Evolutionary conservation across 169 alveolate species (phyloP), one percentile per base, ranked within the genome.

Genomic region (Pseudocohnilembus persalinus): DNA sequence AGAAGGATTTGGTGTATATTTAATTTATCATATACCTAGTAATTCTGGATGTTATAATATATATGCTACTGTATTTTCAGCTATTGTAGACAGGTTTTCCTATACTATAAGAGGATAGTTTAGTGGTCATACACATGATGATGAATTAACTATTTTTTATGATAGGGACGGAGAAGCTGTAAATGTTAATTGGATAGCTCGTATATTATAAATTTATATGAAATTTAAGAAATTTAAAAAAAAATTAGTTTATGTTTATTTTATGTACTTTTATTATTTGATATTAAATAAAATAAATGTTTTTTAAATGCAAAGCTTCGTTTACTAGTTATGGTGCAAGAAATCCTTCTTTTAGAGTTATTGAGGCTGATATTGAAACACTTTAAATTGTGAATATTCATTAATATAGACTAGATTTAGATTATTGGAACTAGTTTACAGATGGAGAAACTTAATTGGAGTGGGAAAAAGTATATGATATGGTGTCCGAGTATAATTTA

Each of bases 61-160:
- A 75, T 74, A 29, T 92, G 92, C 92, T 30, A 73, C 49, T 64
- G 80, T 92, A 64, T 91, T 77, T 68, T 85, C 82, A 28, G 89
- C 91, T 27, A 72, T 91, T 4, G 83, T 88, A 29, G 91, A 91
- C 28, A 91, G 95, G 84, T 91, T 68, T 49, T 73, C 87, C 28
- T 77, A 78, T 30, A 80, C 88, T 26, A 86, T 91, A 26, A 79
- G 85, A 31, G 83, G 85, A 35, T 82, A 88, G 33, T 72, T 88
- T 29, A 88, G 32, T 74, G 95, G 93, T 15, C 95, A 91, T 64
- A 84, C 84, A 4, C 95, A 91, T 77, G 73, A 77, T 34, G 93
- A 91, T 31, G 63, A 63, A n/a, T 77, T 81, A 29, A 49, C 75
- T 30, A 35, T 80, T 29, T 75, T 35, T 74, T 72, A 31, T 32